Conservation (phyloP, 768 basidiomycete genomes). For the Rhizopogon roseolus region DNA sequence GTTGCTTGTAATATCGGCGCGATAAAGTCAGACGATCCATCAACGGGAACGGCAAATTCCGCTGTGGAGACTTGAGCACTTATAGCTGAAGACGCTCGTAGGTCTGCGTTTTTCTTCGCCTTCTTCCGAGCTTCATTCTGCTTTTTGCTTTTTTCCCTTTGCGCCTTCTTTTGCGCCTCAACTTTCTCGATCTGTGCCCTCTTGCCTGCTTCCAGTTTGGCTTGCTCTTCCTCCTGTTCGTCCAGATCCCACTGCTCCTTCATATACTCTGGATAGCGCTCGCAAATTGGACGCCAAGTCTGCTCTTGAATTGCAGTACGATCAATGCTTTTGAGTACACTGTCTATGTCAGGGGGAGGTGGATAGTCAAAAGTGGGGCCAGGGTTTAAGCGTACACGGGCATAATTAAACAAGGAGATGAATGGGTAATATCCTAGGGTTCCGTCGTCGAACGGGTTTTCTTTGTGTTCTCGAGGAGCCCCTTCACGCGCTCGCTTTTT, state of each 20-base stretch:
- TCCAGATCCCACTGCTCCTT: conserved; percentile 78
- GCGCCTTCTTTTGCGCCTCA: conserved; percentile 30
- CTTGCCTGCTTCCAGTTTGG: conserved; percentile 38
- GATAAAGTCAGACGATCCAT: conserved; percentile 21
- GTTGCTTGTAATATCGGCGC: conserved; percentile 16
- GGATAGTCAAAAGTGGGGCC: conserved; percentile 84
- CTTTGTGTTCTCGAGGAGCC: conserved; percentile 63
- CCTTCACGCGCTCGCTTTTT: conserved; percentile 61
- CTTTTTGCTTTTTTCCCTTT: conserved; percentile 43
- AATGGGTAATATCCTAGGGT: conserved; percentile 94
- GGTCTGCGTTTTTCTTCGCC: conserved; percentile 32
- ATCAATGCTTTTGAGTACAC: conserved; percentile 39
- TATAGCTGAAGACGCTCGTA: conserved; percentile 17
- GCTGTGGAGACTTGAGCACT: conserved; percentile 22
- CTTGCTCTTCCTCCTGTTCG: conserved; percentile 69
- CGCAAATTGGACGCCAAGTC: conserved; percentile 76
- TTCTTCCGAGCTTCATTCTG: conserved; percentile 50
- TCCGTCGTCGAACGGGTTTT: conserved; percentile 92
- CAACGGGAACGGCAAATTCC: conserved; percentile 17
- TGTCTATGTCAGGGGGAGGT: conserved; percentile 76
- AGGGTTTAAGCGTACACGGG: conserved; percentile 77
- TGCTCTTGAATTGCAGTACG: conserved; percentile 24
- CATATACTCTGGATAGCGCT: conserved; percentile 84
- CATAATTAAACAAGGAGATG: conserved; percentile 90
- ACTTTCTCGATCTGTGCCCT: conserved; percentile 43